Conservation (phyloP, 2,329 filamentous ascomycete genomes). For the Alternaria ventricosa region DNA sequence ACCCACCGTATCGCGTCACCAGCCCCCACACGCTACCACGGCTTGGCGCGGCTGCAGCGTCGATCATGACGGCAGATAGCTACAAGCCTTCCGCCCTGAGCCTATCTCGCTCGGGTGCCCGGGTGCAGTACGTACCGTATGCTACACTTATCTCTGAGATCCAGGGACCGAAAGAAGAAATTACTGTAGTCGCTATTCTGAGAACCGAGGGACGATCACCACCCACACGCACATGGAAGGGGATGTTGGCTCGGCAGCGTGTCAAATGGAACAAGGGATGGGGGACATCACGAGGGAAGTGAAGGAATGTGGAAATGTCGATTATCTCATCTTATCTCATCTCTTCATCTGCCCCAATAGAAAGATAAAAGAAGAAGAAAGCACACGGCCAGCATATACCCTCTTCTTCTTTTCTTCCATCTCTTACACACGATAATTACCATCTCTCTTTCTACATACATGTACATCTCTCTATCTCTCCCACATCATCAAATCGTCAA, state of each 20-base stretch:
- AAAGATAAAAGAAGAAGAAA: background rate
- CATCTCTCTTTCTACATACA: background rate
- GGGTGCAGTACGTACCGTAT: background rate
- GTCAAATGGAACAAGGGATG: too few species aligned
- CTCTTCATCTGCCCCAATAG: background rate
- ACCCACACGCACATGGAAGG: background rate
- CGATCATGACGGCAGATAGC: background rate
- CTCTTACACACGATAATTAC: background rate
- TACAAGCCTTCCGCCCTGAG: background rate
- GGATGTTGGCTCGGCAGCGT: background rate
- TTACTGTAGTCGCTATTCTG: background rate
- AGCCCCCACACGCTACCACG: background rate
- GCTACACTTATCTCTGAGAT: background rate
- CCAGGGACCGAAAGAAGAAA: background rate
- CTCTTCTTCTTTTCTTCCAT: background rate
- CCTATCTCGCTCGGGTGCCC: background rate
- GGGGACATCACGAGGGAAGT: background rate
- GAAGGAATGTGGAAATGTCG: background rate
- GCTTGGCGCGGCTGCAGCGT: conserved; percentile 2
- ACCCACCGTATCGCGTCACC: background rate
- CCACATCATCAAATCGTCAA: conserved; percentile 4
- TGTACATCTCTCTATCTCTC: background rate
- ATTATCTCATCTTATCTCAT: background rate
- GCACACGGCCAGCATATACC: conserved; percentile 1
- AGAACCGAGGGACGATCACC: background rate